Evolutionary conservation across 257 asterid genomes (phyloP).

Genomic region (Ophiorrhiza pumila): DNA sequence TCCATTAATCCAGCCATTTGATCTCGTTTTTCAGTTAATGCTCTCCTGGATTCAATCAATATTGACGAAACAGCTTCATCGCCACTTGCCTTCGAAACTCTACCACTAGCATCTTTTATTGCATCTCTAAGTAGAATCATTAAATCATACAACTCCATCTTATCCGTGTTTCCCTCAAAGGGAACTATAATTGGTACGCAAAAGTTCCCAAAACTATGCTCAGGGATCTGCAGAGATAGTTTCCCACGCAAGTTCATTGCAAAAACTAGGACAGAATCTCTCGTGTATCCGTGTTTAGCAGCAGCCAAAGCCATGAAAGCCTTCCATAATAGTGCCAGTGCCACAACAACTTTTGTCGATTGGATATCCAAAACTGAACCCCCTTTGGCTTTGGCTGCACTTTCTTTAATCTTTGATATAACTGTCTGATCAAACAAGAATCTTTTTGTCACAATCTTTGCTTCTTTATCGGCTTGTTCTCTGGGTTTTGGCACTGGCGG

Average conservation of each 20-base stretch:
- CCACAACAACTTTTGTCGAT: constrained; percentile 19
- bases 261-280: constrained; percentile 8
- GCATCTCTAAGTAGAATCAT: background rate
- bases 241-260: constrained; percentile 19
- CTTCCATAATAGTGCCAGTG: constrained; percentile 22
- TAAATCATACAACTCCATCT: background rate
- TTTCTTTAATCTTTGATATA: constrained; percentile 6
- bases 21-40: background rate
- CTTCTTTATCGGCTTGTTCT: background rate
- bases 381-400: background rate
- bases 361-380: background rate
- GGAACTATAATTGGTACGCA: background rate
- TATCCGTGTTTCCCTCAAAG: background rate
- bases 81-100: background rate
- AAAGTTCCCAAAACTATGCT: constrained; percentile 16
- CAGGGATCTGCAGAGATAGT: background rate
- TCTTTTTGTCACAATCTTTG: constrained; percentile 15
- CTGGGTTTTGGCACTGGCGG: background rate
- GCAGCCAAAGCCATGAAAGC: constrained; percentile 3
- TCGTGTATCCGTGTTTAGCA: constrained; percentile 9
- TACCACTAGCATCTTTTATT: background rate
- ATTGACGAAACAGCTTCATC: constrained; percentile 13
- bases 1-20: constrained; percentile 1
- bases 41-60: background rate
- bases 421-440: constrained; percentile 5